A percentile compares a stretch with the other conserved stretches of the same genome.
phyloP scores from a whole-genome alignment of 2,329 filamentous ascomycete genomes.

The Didymella lethalis region DNA sequence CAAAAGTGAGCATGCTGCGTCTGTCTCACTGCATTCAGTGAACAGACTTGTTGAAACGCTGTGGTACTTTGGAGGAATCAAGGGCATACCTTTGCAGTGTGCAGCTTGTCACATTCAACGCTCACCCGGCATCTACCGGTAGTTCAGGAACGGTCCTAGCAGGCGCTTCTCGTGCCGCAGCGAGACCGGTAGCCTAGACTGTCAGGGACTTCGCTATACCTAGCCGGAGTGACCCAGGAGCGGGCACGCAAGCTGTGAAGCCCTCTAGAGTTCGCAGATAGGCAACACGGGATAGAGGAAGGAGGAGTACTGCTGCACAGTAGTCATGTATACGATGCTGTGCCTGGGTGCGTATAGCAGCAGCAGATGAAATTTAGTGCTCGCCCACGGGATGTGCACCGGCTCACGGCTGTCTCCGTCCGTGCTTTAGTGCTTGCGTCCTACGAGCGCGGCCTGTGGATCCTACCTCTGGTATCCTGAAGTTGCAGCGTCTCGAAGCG shows the following conservation, averaged over 20 bases:
- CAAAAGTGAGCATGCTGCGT: background rate
- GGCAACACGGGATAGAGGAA: background rate
- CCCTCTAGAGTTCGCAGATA: background rate
- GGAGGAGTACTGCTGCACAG: background rate
- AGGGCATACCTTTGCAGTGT: conserved; percentile 8
- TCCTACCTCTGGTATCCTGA: no score
- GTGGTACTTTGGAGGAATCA: background rate
- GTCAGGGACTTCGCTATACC: conserved; percentile 1
- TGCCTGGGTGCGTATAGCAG: background rate
- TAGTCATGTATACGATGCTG: background rate
- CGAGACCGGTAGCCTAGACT: background rate
- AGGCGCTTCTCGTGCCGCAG: conserved; percentile 6
- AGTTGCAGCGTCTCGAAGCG: no score
- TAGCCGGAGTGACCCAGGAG: background rate
- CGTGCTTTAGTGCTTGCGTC: background rate
- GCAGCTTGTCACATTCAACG: conserved; percentile 1
- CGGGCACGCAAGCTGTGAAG: background rate
- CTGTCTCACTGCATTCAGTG: background rate
- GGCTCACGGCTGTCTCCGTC: no score
- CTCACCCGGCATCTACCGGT: background rate
- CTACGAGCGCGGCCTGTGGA: background rate
- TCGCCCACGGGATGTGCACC: background rate
- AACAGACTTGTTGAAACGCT: background rate
- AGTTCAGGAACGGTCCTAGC: background rate
- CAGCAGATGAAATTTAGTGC: background rate